phyloP scores from a whole-genome alignment of 495 filamentous ascomycete genomes.

The Penicillium alfredii region DNA sequence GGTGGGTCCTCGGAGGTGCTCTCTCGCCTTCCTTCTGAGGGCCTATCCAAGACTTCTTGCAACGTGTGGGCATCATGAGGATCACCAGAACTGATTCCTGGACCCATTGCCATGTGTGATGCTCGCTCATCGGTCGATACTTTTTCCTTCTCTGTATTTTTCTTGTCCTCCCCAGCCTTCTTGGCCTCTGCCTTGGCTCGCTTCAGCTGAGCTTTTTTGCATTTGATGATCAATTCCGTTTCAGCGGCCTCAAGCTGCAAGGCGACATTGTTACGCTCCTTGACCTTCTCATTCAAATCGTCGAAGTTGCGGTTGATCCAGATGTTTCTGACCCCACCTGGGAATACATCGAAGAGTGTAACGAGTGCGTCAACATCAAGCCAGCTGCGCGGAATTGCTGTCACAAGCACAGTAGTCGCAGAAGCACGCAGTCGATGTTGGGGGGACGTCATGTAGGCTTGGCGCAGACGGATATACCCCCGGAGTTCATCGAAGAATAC shows the following conservation, averaged over 20 bases:
- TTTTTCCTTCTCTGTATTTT: slow-evolving; percentile 47
- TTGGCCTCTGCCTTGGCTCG: slow-evolving; percentile 59
- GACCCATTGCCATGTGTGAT: slow-evolving; percentile 54
- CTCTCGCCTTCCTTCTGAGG: slow-evolving; percentile 14
- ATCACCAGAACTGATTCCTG: slow-evolving; percentile 76
- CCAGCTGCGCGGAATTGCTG: slow-evolving; percentile 84
- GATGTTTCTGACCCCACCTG: slow-evolving; percentile 90
- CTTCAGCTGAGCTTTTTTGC: slow-evolving; percentile 70
- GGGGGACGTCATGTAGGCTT: slow-evolving; percentile 91
- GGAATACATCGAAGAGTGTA: slow-evolving; percentile 92
- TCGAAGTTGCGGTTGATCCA: slow-evolving; percentile 95
- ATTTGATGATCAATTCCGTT: slow-evolving; percentile 72
- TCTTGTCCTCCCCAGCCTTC: slow-evolving; percentile 47
- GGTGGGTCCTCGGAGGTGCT: slow-evolving; percentile 24
- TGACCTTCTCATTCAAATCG: slow-evolving; percentile 79
- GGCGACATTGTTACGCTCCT: slow-evolving; percentile 66
- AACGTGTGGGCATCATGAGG: slow-evolving; percentile 75
- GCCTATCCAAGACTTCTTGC: slow-evolving; percentile 51
- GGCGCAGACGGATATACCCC: slow-evolving; percentile 89
- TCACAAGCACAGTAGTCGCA: slow-evolving; percentile 90
- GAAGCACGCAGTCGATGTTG: slow-evolving; percentile 93
- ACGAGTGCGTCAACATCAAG: slow-evolving; percentile 72
- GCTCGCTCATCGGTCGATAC: slow-evolving; percentile 48
- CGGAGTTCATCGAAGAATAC: slow-evolving; percentile 83
- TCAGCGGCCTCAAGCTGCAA: slow-evolving; percentile 71